A percentile compares a stretch with the other conserved stretches of the same genome.
These are phyloP conservation scores for Helichrysum umbraculigerum DNA, from an alignment of 129 eudicot species.

Conservation along the genomic window DNA sequence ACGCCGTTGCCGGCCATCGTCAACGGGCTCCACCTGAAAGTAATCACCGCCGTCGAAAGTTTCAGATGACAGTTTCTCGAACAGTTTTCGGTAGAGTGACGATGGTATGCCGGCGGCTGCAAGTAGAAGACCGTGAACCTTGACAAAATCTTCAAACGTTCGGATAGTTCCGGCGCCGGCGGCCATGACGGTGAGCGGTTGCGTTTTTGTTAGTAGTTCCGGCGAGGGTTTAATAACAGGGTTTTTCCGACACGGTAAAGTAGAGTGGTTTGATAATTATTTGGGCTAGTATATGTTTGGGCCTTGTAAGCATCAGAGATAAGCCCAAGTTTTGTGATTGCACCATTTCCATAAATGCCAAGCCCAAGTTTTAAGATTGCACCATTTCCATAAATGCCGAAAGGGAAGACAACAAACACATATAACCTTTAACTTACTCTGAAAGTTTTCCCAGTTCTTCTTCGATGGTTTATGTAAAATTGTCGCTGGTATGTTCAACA, in stretches of 20 bases:
- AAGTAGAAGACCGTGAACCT: slow-evolving; percentile 70
- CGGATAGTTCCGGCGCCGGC: slow-evolving; percentile 29
- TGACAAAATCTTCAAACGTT: slow-evolving; percentile 61
- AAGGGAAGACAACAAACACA: too few species aligned
- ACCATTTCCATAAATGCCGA: too few species aligned
- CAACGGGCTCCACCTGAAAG: slow-evolving; percentile 92
- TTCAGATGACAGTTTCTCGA: slow-evolving; percentile 65
- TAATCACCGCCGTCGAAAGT: slow-evolving; percentile 83
- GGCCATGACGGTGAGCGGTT: slow-evolving; percentile 38
- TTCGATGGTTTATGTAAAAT: too few species aligned
- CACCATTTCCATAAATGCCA: too few species aligned
- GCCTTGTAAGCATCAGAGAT: neutral
- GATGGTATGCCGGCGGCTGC: slow-evolving; percentile 81
- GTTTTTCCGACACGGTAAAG: slow-evolving; percentile 2
- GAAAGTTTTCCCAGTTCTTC: too few species aligned
- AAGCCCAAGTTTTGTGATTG: too few species aligned
- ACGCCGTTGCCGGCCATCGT: slow-evolving; percentile 80
- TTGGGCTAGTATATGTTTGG: slow-evolving; percentile 18
- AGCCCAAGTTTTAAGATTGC: too few species aligned
- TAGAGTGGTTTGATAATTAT: neutral
- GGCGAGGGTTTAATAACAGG: slow-evolving; percentile 38
- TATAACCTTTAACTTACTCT: too few species aligned
- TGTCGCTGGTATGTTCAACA: too few species aligned
- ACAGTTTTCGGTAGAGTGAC: slow-evolving; percentile 65
- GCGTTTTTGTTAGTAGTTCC: slow-evolving; percentile 2